A percentile compares a stretch with the other conserved stretches of the same genome.
Conservation (phyloP, 176 grass and related monocot species). For the Saccharum officinarum region DNA sequence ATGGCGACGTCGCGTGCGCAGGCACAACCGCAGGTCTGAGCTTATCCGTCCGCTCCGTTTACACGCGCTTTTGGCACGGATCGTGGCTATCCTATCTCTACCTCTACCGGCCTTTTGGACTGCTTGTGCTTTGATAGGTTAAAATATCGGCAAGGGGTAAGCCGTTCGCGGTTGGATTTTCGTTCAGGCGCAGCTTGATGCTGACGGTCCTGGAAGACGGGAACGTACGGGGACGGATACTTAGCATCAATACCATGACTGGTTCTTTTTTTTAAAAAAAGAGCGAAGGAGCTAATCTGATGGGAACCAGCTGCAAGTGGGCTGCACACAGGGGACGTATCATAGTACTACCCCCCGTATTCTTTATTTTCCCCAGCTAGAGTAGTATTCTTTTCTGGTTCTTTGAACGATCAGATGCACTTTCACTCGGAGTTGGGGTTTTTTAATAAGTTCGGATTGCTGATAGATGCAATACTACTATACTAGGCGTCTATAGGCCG, state of each 20-base stretch:
- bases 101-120: background rate
- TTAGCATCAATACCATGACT: background rate
- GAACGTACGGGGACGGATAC: background rate
- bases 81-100: background rate
- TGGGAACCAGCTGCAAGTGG: constrained; percentile 7
- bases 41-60: background rate
- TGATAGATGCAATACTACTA: background rate
- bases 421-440: background rate
- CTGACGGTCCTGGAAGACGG: background rate
- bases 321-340: background rate
- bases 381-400: background rate
- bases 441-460: background rate
- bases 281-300: background rate
- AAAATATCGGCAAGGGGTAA: background rate
- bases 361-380: background rate
- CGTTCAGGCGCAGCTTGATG: background rate
- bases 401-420: background rate
- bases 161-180: background rate
- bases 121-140: background rate
- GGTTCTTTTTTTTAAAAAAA: background rate
- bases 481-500: background rate
- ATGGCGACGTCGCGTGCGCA: background rate
- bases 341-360: background rate
- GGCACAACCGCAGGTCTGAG: background rate
- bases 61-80: background rate